A percentile compares a stretch with the other conserved stretches of the same genome.
Conservation (phyloP, 148 eudicot species). For the Tetragonia tetragonoides region DNA sequence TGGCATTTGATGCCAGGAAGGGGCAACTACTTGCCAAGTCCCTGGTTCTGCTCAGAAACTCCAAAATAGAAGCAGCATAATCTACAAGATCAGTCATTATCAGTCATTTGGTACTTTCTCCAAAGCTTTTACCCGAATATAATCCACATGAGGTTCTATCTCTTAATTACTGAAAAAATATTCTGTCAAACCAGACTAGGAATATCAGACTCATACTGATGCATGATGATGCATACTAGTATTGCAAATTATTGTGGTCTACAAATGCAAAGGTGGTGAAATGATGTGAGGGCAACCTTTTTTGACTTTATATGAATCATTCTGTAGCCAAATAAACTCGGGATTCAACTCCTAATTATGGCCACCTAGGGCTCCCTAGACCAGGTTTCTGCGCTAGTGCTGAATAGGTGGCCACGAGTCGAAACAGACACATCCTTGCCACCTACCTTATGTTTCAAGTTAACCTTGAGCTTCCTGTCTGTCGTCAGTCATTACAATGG, state of each 20-base stretch:
- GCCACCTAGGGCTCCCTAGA: too few relatives aligned
- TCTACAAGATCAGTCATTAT: not conserved
- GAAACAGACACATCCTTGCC: not conserved
- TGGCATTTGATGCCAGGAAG: not conserved
- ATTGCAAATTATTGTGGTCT: not conserved
- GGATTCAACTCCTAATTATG: too few relatives aligned
- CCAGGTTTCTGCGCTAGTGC: too few relatives aligned
- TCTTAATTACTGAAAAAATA: not conserved
- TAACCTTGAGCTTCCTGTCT: not conserved
- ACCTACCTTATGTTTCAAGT: not conserved
- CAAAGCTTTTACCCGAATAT: not conserved
- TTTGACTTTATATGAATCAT: too few relatives aligned
- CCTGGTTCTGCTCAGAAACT: conserved; percentile 4
- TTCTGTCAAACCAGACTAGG: not conserved
- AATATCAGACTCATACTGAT: not conserved
- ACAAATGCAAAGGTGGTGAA: not conserved
- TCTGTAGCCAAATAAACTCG: too few relatives aligned
- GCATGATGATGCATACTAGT: not conserved
- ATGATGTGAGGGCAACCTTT: not conserved
- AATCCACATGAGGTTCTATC: not conserved
- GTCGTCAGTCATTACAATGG: not conserved
- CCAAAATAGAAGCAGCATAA: conserved; percentile 10
- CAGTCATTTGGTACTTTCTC: not conserved
- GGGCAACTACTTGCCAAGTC: not conserved
- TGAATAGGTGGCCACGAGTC: too few relatives aligned